Base-by-base conservation (phyloP, 2,329 filamentous ascomycete genomes). In the Pseudogymnoascus sp. region DNA sequence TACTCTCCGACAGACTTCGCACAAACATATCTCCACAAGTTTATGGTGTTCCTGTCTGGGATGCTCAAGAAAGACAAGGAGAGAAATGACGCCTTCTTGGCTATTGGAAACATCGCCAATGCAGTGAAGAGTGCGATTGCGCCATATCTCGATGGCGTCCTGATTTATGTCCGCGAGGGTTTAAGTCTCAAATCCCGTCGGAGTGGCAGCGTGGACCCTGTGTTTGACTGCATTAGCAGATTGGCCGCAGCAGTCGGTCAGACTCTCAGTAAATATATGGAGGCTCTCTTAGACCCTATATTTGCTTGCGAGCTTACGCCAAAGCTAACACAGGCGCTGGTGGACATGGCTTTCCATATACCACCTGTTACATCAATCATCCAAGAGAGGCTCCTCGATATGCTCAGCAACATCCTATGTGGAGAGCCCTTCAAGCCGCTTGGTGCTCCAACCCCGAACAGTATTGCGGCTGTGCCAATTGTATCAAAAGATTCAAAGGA, bases 291-390 rank as follows among this genome's bases (percentile, higher is more conserved):
- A 9, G 93, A 97, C 69, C 93, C 96, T 10, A 97, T 99, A 65
- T 99, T 99, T 76, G 93, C 91, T 15, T 99, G 95, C 73, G 95
- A 96, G 60, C 81, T 99, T 62, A 97, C 92, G 38, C 90, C 93
- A 64, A 95, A 96, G 68, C 83, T 99, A 23, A 97, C 93, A 0
- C 93, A 97, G 74, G 96, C 96, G 2, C 80, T 99, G 62, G 93
- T 97, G 21, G 96, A 99, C 72, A 97, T 99, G 90, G 95, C 95
- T 28, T 96, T 97, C 73, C 97, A 99, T 73, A 97, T 99, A 57
- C 95, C 93, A 0, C 92, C 96, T 0, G 91, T 97, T 64, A 95
- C 96, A 73, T 84, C 89, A 1, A 93, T 87, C 6, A 97, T 99
- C 42, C 95, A 99, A 73, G 93, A 97, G 71, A 88, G 95, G 69